Evolutionary conservation across 345 rosid species (phyloP).

Genomic region (Rhodamnia rubescens): DNA sequence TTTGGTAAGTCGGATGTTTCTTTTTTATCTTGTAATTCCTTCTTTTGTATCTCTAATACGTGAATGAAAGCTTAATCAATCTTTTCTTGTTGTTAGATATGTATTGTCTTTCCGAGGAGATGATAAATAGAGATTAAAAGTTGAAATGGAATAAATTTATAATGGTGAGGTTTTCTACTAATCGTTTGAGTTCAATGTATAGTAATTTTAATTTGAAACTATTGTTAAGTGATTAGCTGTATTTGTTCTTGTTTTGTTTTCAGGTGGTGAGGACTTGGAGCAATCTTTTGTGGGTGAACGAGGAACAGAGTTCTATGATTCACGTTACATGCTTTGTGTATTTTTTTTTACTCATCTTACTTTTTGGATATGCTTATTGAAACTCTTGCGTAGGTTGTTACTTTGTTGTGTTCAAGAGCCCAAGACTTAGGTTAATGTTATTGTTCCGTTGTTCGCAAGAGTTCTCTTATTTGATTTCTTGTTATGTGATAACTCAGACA

Average conservation of each 20-base stretch:
- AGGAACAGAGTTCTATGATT: neutral
- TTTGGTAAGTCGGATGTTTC: neutral
- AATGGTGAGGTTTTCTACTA: neutral
- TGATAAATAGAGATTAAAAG: neutral
- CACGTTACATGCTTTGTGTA: neutral
- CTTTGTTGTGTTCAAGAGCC: neutral
- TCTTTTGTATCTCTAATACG: neutral
- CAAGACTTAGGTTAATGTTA: neutral
- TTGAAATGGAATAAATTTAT: neutral
- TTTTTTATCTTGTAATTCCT: neutral
- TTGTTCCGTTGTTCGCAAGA: neutral
- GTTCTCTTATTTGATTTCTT: neutral
- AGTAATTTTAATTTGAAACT: neutral
- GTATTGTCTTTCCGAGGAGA: accelerated
- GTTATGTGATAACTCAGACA: neutral
- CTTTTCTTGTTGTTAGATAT: neutral
- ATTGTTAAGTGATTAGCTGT: neutral
- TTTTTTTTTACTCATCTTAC: neutral
- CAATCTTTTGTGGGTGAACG: neutral
- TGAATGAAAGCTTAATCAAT: neutral
- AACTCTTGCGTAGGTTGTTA: neutral
- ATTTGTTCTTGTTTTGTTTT: neutral
- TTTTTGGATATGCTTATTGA: neutral
- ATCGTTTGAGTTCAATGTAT: neutral
- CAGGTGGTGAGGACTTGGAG: neutral